Base-by-base conservation (phyloP, 1,139 yeast genomes). In the Kazachstania sp. region DNA sequence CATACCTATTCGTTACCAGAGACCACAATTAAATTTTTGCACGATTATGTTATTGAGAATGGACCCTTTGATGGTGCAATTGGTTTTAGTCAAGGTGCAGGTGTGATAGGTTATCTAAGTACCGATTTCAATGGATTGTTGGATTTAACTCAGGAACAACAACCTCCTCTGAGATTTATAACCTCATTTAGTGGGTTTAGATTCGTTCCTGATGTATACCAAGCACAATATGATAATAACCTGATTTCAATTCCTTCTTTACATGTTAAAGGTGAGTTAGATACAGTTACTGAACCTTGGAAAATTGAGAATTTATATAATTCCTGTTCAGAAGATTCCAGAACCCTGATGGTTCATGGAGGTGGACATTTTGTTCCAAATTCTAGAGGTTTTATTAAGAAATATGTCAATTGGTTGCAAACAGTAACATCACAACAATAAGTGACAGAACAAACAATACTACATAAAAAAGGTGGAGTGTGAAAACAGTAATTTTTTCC, bases 41-140 rank as follows among this genome's bases (percentile, higher is more conserved):
- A 53, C 38, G 53, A 57, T 28, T 60, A 49, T 36, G 36, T 51
- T 20, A 31, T 51, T 3, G 69, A 72, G 47, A 71, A 84, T 50
- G 96, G 96, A 0, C 95, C 96, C 0, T 86, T 83, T 59, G 83
- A 79, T 41, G 98, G 97, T 1, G 70, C 90, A 12, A 66, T 90
- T 45, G 97, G 97, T 2, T 92, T 92, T 60, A 83, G 94, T 34
- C 97, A 92, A 66, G 98, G 98, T 47, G 94, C 95, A 0, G 95
- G 94, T 1, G 68, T 90, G 59, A 78, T 90, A 1, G 85, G 82
- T 2, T 68, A 76, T n/a, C 54, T 79, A 4, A 64, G 76, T 44
- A 75, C 78, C 18, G 65, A 69, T 37, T 63, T 78, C 38, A 60
- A 66, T 45, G 58, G 67, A 15, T 50, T 74, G 6, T 48, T 69